Conservation (phyloP, 1,139 yeast species). For the Pichia sp. region DNA sequence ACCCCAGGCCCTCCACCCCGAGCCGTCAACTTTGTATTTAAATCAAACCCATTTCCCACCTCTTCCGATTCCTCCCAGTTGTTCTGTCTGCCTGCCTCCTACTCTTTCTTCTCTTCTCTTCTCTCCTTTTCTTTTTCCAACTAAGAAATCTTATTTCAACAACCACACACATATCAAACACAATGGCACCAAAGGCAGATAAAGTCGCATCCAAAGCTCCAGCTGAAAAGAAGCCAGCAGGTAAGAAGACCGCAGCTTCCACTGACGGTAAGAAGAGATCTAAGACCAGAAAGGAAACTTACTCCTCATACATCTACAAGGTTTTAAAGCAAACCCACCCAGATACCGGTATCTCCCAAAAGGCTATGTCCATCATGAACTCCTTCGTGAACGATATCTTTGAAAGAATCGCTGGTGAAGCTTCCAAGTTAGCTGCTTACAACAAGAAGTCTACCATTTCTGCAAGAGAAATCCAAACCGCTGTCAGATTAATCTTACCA, state of each 20-base stretch:
- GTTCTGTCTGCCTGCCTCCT: neutral
- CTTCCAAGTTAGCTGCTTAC: slow-evolving; percentile 99
- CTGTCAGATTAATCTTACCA: slow-evolving; percentile 98
- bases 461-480: slow-evolving; percentile 99
- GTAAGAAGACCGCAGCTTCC: slow-evolving; percentile 86
- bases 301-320: slow-evolving; percentile 98
- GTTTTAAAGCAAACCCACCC: slow-evolving; percentile 99
- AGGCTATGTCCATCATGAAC: slow-evolving; percentile 99
- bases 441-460: slow-evolving; percentile 99
- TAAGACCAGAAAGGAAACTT: slow-evolving; percentile 98
- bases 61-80: neutral
- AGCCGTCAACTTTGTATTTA: too few relatives aligned
- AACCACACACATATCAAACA: slow-evolving; percentile 22
- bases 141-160: too few relatives aligned
- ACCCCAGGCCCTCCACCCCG: too few relatives aligned
- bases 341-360: slow-evolving; percentile 99
- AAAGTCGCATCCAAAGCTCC: slow-evolving; percentile 99
- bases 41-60: neutral
- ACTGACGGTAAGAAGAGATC: slow-evolving; percentile 91
- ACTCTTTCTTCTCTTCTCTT: neutral
- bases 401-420: slow-evolving; percentile 96
- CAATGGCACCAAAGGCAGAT: slow-evolving; percentile 97
- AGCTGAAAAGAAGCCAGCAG: slow-evolving; percentile 96
- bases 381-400: slow-evolving; percentile 96
- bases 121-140: neutral